phyloP scores from a whole-genome alignment of 495 filamentous ascomycete genomes.

The Penicillium dipodomyicola region DNA sequence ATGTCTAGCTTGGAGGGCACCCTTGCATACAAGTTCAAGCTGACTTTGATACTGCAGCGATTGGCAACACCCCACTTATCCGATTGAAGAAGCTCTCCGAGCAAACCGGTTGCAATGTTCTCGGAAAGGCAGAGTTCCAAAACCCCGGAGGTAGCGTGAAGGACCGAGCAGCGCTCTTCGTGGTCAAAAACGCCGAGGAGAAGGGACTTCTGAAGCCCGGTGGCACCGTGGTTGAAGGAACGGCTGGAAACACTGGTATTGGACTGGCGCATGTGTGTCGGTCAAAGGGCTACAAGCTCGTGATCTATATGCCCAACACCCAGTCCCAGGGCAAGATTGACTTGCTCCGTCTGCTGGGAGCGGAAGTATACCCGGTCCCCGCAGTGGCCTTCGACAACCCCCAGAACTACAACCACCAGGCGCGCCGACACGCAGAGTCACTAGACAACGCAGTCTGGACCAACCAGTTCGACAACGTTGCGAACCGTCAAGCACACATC shows the following conservation, averaged over 20 bases:
- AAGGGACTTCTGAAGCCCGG: constrained; percentile 75
- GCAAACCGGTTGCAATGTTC: constrained; percentile 88
- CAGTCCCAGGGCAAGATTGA: constrained; percentile 98
- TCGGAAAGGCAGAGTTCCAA: constrained; percentile 98
- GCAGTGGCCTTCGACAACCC: constrained; percentile 96
- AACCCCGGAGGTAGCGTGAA: constrained; percentile 97
- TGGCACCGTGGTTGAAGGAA: constrained; percentile 94
- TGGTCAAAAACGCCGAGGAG: constrained; percentile 91
- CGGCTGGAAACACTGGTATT: constrained; percentile 96
- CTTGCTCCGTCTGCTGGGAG: constrained; percentile 82
- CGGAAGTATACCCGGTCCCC: constrained; percentile 97
- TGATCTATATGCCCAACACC: constrained; percentile 99
- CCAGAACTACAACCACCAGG: constrained; percentile 97
- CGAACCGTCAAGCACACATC: constrained; percentile 90
- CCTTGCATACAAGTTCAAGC: constrained; percentile 2
- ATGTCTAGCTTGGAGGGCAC: constrained; percentile 25
- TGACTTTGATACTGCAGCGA: constrained; percentile 55
- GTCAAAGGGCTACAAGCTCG: constrained; percentile 85
- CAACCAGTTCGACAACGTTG: constrained; percentile 96
- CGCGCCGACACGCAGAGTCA: constrained; percentile 77
- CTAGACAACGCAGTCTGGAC: constrained; percentile 95
- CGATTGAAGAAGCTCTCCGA: constrained; percentile 82
- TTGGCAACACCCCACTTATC: constrained; percentile 96
- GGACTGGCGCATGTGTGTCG: constrained; percentile 96
- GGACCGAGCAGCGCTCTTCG: constrained; percentile 92